These are phyloP conservation scores for Paratrypanosoma confusum DNA, from an alignment of 208 protist genomes.

Conservation along the genomic window DNA sequence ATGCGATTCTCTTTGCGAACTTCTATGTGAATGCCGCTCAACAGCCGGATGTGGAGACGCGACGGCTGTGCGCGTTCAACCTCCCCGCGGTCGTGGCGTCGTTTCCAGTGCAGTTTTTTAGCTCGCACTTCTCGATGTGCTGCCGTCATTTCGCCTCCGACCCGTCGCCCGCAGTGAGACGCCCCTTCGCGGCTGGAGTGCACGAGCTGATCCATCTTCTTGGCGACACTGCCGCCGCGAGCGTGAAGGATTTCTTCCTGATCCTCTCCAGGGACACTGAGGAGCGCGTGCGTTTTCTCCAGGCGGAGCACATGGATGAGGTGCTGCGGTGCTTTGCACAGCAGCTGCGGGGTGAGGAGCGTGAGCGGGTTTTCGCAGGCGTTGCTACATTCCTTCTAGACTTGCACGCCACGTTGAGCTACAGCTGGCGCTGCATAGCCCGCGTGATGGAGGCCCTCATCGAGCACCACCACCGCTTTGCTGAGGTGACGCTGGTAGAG, in stretches of 20 bases:
- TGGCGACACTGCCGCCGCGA: constrained; percentile 32
- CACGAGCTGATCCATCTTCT: constrained; percentile 79
- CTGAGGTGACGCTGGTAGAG: constrained; percentile 35
- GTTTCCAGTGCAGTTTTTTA: constrained; percentile 65
- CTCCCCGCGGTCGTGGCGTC: constrained; percentile 79
- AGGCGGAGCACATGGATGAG: constrained; percentile 38
- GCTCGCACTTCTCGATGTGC: constrained; percentile 43
- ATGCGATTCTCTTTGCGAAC: constrained; percentile 68
- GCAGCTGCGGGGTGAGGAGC: constrained; percentile 23
- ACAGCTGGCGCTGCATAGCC: constrained; percentile 71
- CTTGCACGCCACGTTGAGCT: constrained; percentile 21
- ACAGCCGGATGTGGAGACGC: constrained; percentile 48
- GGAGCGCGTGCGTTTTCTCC: constrained; percentile 28
- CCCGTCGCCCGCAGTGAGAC: constrained; percentile 29
- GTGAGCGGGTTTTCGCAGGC: constrained; percentile 33
- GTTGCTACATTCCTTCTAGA: constrained; percentile 33
- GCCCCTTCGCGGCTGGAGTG: constrained; percentile 63
- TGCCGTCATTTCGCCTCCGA: constrained; percentile 54
- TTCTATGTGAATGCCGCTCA: constrained; percentile 61
- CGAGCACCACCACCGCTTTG: constrained; percentile 42
- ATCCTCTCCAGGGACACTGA: constrained; percentile 43
- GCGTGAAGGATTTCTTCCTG: constrained; percentile 65
- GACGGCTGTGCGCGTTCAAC: constrained; percentile 80
- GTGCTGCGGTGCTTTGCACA: constrained; percentile 67
- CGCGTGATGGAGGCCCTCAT: constrained; percentile 45